Base-by-base conservation (phyloP, 2,329 filamentous ascomycete species). In the Dendryphion nanum region DNA sequence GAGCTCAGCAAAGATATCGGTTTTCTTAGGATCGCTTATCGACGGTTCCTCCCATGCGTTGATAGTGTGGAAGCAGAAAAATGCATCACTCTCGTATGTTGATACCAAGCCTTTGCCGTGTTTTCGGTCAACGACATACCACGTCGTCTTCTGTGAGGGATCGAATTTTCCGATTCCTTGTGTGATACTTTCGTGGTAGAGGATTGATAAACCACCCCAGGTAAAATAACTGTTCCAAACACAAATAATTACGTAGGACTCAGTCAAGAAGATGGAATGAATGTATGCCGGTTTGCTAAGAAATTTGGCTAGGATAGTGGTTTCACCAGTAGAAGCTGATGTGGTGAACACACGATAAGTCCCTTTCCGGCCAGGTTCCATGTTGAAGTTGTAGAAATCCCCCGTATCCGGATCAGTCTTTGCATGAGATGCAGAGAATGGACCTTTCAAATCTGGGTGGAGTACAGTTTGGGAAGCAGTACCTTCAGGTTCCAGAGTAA, bases 301-400 rank as follows among this genome's bases (percentile, higher is more conserved):
- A 42, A 93, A 78, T 0, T 77, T 82, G 3, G 86, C 86, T 0
- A 94, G 74, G 14, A 93, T 82, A 0, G 80, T 76, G 0, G 85
- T 87, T 38, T 79, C 69, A 0, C 83, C 85, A 0, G 79, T 83
- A 0, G 72, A 59, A 0, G 80, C 77, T 14, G 76, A 82, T 2
- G 81, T 77, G 1, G 75, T 69, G 61, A 90, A 93, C 13, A 93
- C 57, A 13, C 84, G 80, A 57, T 91, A 93, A 0, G 73, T 79
- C 1, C 78, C 62, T 0, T 56, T 58, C 0, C 59, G 64, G 0
- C 81, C 82, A 14, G 86, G 60, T 0, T 81, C 74, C n/a, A 90
- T 76, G 55, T 94, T 94, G 67, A 79, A 91, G 65, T 93, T 94
- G 73, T 79, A 91, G 5, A 86, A 57, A 46, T 93, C 86, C 5